Base-by-base conservation (phyloP, 208 protist genomes). In the Crithidia expoeki region DNA sequence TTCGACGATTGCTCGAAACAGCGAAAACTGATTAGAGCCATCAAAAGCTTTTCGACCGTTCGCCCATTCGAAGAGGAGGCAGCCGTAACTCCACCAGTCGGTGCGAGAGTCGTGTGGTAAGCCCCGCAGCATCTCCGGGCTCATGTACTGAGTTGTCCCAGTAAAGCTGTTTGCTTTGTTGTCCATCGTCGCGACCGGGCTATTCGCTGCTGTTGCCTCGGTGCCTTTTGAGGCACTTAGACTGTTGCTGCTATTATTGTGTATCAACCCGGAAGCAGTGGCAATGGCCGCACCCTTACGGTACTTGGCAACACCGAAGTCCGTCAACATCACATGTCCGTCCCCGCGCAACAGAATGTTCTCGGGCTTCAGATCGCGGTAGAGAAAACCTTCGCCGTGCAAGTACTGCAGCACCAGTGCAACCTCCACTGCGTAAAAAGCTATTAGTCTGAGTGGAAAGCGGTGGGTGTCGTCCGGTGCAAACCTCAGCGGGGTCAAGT, bases 11-110 rank as follows among this genome's bases (percentile, higher is more conserved):
- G 83, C 81, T 27, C 79, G 66, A 30, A 93, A 85, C 28, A 94
- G 70, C 0, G 47, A 72, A 65, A 86, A 93, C 57, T 86, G 83
- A 46, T 90, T 96, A 12, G 58, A 53, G 30, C 53, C 78, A 47
- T 90, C 89, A 60, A 92, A 97, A 10, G 90, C 80, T 34, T 85
- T 82, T 23, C 95, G 81, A 19, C 96, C 97, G 46, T 96, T 92
- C 28, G 93, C 71, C 95, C 97, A 98, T 85, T 98, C 97, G 76
- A 97, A 98, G 6, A 98, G 80, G 5, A 98, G 80, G 52, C 95
- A 97, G 49, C 97, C 97, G 73, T 94, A 97, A 71, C 87, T 94
- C 96, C 97, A 98, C 97, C 97, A 98, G 80, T 98, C 97, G 12
- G 96, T 97, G 59, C 91, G 84, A 11, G 79, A 83, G 78, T 95